phyloP scores from a whole-genome alignment of 2,329 filamentous ascomycete genomes.

The Sphaerulina populicola region DNA sequence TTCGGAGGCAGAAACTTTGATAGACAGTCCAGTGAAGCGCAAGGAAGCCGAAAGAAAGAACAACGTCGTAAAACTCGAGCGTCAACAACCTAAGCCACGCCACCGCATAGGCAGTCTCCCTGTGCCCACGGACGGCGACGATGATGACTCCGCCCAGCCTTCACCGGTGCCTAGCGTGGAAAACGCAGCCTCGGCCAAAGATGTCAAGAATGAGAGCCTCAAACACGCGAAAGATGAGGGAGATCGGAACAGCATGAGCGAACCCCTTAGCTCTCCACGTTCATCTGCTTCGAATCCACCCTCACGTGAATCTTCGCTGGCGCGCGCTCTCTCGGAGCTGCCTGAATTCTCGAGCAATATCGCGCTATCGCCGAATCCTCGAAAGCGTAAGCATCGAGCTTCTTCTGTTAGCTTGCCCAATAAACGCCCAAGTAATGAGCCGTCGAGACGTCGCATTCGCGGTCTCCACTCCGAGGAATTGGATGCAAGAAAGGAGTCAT shows the following conservation, averaged over 20 bases:
- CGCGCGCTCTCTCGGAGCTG: conserved; percentile 27
- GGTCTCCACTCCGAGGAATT: conserved; percentile 27
- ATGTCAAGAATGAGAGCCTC: conserved; percentile 11
- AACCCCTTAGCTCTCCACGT: conserved; percentile 28
- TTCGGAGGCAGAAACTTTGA: conserved; percentile 46
- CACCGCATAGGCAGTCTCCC: conserved; percentile 29
- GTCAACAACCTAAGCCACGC: conserved; percentile 15
- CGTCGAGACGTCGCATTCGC: conserved; percentile 23
- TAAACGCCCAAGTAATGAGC: conserved; percentile 28
- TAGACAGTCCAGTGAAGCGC: conserved; percentile 38
- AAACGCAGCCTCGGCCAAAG: conserved; percentile 15
- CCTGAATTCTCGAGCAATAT: conserved; percentile 20
- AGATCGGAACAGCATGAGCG: conserved; percentile 20
- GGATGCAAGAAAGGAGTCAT: conserved; percentile 35
- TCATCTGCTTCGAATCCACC: conserved; percentile 19
- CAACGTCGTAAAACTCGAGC: conserved; percentile 15
- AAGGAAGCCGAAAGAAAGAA: conserved; percentile 33
- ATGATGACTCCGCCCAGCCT: conserved; percentile 25
- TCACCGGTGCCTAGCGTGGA: conserved; percentile 26
- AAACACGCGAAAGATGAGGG: not conserved
- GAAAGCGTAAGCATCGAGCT: conserved; percentile 34
- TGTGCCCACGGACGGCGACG: conserved; percentile 27
- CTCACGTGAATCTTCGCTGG: conserved; percentile 23
- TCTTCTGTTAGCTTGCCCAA: conserved; percentile 31
- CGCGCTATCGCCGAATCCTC: conserved; percentile 28